Conservation (phyloP, 1,284 basidiomycete species). For the Athelia psychrophila region DNA sequence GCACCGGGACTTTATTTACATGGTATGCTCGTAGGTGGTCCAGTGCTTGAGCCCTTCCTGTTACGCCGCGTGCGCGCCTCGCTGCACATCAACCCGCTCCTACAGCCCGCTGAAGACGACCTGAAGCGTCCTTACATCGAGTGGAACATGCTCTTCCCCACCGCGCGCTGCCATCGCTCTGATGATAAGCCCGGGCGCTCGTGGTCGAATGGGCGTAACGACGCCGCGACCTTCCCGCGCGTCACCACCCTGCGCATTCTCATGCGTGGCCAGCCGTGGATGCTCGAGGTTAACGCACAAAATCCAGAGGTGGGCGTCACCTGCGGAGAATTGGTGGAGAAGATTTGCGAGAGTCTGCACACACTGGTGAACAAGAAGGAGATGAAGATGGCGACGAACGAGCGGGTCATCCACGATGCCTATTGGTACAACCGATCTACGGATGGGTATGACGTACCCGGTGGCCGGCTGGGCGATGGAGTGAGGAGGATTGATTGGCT, state of each 20-base stretch:
- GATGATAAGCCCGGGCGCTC: constrained; percentile 52
- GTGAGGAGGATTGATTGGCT: constrained; percentile 66
- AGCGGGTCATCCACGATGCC: constrained; percentile 40
- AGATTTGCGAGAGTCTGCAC: constrained; percentile 47
- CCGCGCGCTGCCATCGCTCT: constrained; percentile 59
- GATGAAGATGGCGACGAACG: constrained; percentile 40
- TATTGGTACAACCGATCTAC: constrained; percentile 67
- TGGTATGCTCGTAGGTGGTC: constrained; percentile 62
- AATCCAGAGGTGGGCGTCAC: constrained; percentile 58
- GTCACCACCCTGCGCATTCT: constrained; percentile 49
- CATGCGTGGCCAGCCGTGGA: constrained; percentile 56
- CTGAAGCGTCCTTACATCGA: constrained; percentile 48
- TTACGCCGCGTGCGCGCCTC: constrained; percentile 44
- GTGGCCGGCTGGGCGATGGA: constrained; percentile 57
- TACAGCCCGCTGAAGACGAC: constrained; percentile 46
- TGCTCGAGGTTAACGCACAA: constrained; percentile 49
- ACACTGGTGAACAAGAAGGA: constrained; percentile 48
- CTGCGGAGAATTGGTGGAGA: constrained; percentile 69
- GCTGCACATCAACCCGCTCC: constrained; percentile 58
- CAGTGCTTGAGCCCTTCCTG: constrained; percentile 64
- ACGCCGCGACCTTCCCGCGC: constrained; percentile 74
- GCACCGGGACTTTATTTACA: neutral
- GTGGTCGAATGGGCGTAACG: constrained; percentile 64
- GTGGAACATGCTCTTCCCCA: constrained; percentile 74
- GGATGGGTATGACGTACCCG: constrained; percentile 54